Base-by-base conservation (phyloP, 768 basidiomycete species). In the Agrocybe chaxingu region DNA sequence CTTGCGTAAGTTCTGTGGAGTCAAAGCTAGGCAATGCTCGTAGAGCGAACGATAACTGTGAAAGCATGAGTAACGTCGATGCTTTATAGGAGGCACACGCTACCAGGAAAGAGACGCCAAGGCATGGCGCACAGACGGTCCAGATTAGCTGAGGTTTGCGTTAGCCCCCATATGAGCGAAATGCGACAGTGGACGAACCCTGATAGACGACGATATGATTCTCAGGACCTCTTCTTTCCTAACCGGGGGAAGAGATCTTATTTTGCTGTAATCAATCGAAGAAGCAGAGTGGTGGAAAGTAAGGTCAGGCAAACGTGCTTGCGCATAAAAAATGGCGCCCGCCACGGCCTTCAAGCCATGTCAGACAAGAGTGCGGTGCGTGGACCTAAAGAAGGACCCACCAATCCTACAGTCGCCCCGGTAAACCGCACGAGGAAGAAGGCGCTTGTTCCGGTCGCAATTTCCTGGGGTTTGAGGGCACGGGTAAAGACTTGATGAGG, bases 401-500 rank as follows among this genome's bases (percentile, higher is more conserved):
- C 90, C 70, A 93, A 67, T 53, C 90, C 90, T 35, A 86, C 73
- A 2, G 90, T 91, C 31, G 90, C 88, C 7, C 90, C 90, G 34
- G 89, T 92, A 68, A 92, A 92, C 39, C 90, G 79, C 40, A 91
- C 88, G 48, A 92, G 75, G 68, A 93, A 92, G 66, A 92, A 93
- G 8, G 89, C 89, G 61, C 89, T 86, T 8, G 91, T 93, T 30
- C 88, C 87, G 16, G 82, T 78, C 3, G 90, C 89, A 45, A 91
- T 65, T 56, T 91, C 84, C 42, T 77, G 70, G 6, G 82, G 78
- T 50, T 79, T 76, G 33, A 92, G 65, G 9, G 84, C 80, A 52
- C 75, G 77, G 43, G 80, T 80, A 62, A 92, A 88, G 7, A 90
- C 78, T 61, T 90, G 88, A 60, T 89, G 91, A 7, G 91, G 91